A percentile compares a stretch with the other conserved stretches of the same genome.
Evolutionary conservation across 768 basidiomycete genomes (phyloP).

Genomic region (Gymnopilus dilepis): DNA sequence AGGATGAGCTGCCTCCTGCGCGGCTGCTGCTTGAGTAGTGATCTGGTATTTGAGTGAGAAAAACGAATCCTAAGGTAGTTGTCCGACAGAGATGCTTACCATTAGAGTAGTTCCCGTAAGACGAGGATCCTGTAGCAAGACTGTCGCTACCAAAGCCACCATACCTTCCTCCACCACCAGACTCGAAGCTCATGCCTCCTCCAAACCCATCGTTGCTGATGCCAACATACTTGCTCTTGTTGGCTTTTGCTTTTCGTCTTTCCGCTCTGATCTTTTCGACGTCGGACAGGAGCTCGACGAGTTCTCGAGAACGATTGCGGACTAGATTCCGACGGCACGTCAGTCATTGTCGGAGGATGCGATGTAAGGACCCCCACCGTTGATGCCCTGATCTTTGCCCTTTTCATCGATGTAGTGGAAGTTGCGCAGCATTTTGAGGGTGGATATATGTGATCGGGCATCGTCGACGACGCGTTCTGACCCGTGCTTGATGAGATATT

Average conservation of each 20-base stretch:
- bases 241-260: slow-evolving; percentile 89
- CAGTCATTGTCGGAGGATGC: background rate
- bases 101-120: slow-evolving; percentile 31
- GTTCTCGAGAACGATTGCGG: slow-evolving; percentile 90
- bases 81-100: slow-evolving; percentile 20
- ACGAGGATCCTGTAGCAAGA: slow-evolving; percentile 29
- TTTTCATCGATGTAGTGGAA: slow-evolving; percentile 99
- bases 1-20: slow-evolving; percentile 46
- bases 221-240: slow-evolving; percentile 89
- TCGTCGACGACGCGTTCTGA: slow-evolving; percentile 98
- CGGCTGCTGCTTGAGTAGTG: slow-evolving; percentile 41
- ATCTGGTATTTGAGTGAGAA: slow-evolving; percentile 23
- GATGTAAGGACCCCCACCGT: slow-evolving; percentile 58
- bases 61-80: background rate
- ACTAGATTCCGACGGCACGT: slow-evolving; percentile 52
- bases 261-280: slow-evolving; percentile 90
- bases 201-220: slow-evolving; percentile 81
- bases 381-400: slow-evolving; percentile 97
- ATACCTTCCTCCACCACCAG: slow-evolving; percentile 41
- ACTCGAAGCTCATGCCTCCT: slow-evolving; percentile 48
- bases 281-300: slow-evolving; percentile 90
- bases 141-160: slow-evolving; percentile 53
- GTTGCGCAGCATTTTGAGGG: slow-evolving; percentile 95
- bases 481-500: slow-evolving; percentile 96
- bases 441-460: slow-evolving; percentile 91